Evolutionary conservation across 345 rosid species (phyloP).

Genomic region (Syzygium grande): DNA sequence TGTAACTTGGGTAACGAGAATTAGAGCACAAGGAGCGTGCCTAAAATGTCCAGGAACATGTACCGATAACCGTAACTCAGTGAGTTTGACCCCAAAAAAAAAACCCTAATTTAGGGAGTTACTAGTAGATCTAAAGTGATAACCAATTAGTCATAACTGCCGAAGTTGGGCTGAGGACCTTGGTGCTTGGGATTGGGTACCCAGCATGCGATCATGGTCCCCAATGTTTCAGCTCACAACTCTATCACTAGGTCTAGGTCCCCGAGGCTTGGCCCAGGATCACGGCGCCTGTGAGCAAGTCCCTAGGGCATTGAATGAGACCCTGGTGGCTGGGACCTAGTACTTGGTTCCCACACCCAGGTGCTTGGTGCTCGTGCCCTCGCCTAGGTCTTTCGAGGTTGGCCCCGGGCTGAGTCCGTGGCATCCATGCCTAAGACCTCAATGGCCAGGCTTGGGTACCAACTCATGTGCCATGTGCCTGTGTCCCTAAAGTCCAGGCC

Average conservation of each 20-base stretch:
- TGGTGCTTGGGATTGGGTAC: neutral
- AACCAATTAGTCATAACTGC: neutral
- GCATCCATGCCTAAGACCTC: neutral
- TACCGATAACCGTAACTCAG: neutral
- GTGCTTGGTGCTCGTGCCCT: neutral
- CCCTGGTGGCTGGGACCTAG: fast-evolving
- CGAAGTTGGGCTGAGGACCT: fast-evolving
- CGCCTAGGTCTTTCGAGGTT: neutral
- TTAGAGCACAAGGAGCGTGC: neutral
- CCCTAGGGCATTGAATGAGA: neutral
- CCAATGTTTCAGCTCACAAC: neutral
- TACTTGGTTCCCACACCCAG: neutral
- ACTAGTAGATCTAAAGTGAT: neutral
- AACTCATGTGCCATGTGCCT: neutral
- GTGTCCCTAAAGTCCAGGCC: neutral
- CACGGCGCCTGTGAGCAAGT: neutral
- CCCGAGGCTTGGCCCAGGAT: neutral
- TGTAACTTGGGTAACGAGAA: neutral
- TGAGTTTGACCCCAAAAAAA: neutral
- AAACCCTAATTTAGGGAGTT: neutral
- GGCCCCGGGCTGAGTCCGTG: neutral
- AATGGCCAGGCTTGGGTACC: neutral
- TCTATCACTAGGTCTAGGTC: neutral
- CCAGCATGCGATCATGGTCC: neutral
- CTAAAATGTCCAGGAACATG: neutral